These are phyloP conservation scores for Juglanconis sp. DNA, from an alignment of 2,329 filamentous ascomycete genomes.

Conservation along the genomic window DNA sequence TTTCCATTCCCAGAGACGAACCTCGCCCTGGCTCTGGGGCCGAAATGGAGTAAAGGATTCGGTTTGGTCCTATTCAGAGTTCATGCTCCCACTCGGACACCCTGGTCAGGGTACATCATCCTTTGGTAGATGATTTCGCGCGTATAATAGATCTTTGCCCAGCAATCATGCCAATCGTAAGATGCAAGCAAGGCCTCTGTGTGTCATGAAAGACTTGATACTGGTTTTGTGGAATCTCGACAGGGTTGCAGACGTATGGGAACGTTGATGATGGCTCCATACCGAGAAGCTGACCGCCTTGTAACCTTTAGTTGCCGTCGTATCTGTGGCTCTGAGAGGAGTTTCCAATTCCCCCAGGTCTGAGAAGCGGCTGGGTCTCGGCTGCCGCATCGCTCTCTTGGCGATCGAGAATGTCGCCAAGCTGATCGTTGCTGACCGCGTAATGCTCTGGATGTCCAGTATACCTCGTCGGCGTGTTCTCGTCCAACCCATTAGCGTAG, in stretches of 20 bases:
- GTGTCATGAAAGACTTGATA: too few species aligned
- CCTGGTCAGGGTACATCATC: too few species aligned
- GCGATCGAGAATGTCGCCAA: constrained; percentile 47
- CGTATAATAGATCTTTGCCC: too few species aligned
- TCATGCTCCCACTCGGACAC: too few species aligned
- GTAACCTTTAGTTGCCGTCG: not conserved
- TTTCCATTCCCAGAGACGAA: too few species aligned
- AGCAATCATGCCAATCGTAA: too few species aligned
- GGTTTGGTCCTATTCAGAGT: too few species aligned
- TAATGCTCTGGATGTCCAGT: constrained; percentile 52
- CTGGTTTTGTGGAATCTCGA: not conserved
- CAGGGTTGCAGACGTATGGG: not conserved
- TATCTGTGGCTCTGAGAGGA: not conserved
- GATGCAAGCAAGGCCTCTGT: too few species aligned
- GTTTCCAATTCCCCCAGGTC: constrained; percentile 48
- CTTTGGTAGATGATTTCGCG: too few species aligned
- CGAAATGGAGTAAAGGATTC: too few species aligned
- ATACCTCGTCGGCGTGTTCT: constrained; percentile 48
- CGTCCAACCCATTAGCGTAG: constrained; percentile 43
- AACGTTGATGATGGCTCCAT: not conserved
- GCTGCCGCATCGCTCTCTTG: constrained; percentile 49
- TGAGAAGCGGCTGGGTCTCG: constrained; percentile 49
- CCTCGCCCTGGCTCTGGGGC: too few species aligned
- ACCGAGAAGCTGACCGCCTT: not conserved
- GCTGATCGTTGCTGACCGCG: constrained; percentile 48